Evolutionary conservation across 805 yeast genomes (phyloP).

Genomic region (Spathaspora girioi): DNA sequence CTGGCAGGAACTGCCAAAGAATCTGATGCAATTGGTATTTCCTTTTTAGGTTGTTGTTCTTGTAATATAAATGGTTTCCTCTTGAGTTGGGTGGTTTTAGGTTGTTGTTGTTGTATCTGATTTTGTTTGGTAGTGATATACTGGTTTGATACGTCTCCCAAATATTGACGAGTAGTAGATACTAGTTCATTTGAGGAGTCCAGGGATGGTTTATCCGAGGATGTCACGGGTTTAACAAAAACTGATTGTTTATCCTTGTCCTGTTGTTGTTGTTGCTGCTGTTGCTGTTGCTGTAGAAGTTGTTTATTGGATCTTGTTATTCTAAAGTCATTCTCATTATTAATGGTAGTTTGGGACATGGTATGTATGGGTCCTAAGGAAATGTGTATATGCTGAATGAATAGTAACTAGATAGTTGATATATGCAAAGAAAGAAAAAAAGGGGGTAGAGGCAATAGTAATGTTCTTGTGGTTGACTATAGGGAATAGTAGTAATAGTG

Average conservation of each 20-base stretch:
- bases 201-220: not conserved
- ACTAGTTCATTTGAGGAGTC: not conserved
- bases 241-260: constrained; percentile 1
- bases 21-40: constrained; percentile 1
- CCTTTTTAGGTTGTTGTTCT: constrained; percentile 23
- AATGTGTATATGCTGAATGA: too few species aligned
- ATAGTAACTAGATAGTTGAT: too few species aligned
- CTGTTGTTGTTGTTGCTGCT: not conserved
- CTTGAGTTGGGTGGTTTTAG: constrained; percentile 2
- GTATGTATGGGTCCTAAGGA: not conserved
- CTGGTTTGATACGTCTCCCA: constrained; percentile 39
- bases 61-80: constrained; percentile 29
- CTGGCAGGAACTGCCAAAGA: constrained; percentile 22
- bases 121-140: constrained; percentile 16
- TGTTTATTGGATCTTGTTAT: constrained; percentile 25
- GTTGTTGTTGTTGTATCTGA: not conserved
- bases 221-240: not conserved
- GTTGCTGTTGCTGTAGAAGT: not conserved
- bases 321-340: constrained; percentile 40
- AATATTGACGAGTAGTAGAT: constrained; percentile 18
- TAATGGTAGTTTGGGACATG: constrained; percentile 14
- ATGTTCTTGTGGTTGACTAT: not conserved
- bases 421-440: not conserved
- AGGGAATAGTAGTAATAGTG: not conserved
- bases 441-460: too few species aligned